These are phyloP conservation scores for Haplosporangium gracile DNA, from an alignment of 192 early-diverging fungal species.

Conservation along the genomic window DNA sequence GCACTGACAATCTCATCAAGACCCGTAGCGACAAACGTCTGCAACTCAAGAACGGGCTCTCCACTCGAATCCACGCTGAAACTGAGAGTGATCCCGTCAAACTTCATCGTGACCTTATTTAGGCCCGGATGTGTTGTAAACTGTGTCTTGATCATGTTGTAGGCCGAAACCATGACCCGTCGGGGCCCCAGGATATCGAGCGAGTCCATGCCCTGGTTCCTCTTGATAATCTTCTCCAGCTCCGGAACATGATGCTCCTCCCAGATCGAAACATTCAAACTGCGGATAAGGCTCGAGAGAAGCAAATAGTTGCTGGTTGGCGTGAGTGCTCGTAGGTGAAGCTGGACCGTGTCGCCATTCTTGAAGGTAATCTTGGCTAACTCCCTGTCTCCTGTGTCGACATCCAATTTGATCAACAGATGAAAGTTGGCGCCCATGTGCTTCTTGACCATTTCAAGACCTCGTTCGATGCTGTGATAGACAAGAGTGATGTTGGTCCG, in stretches of 20 bases:
- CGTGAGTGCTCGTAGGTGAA: background rate
- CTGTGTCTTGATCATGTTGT: background rate
- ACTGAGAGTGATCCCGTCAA: background rate
- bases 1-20: conserved; percentile 1
- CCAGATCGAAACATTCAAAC: conserved; percentile 6
- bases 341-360: conserved; percentile 8
- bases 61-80: background rate
- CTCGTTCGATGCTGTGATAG: conserved; percentile 5
- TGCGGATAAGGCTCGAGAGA: conserved; percentile 11
- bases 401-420: background rate
- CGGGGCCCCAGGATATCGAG: background rate
- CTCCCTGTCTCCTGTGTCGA: conserved; percentile 6
- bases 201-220: conserved; percentile 14
- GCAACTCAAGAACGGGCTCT: background rate
- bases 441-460: conserved; percentile 19
- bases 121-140: background rate
- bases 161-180: background rate
- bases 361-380: conserved; percentile 15
- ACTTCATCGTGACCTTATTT: conserved; percentile 1
- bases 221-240: conserved; percentile 14
- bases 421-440: background rate
- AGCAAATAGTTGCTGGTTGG: conserved; percentile 18
- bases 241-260: background rate
- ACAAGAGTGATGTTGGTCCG: conserved; percentile 7
- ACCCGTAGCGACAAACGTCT: background rate